These are phyloP conservation scores for Exophiala spinifera DNA, from an alignment of 2,329 filamentous ascomycete genomes.

Conservation along the genomic window DNA sequence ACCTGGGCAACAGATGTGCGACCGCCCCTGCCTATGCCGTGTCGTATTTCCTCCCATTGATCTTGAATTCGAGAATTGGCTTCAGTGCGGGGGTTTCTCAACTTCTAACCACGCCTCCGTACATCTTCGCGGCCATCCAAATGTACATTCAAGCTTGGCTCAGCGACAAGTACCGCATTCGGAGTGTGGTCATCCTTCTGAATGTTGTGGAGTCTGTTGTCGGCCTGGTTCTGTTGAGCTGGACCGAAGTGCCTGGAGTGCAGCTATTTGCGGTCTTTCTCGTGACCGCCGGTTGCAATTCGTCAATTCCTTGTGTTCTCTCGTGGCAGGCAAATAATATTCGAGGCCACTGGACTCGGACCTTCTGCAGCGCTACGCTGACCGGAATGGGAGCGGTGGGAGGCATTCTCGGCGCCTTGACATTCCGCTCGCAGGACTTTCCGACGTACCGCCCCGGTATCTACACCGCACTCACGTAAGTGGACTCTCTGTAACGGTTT, in stretches of 20 bases:
- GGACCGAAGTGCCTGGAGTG: conserved; percentile 31
- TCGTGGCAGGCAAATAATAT: conserved; percentile 10
- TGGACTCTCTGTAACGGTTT: too few species aligned
- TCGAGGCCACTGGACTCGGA: conserved; percentile 4
- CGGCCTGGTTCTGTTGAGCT: conserved; percentile 45
- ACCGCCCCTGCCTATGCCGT: conserved; percentile 73
- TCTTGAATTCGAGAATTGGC: conserved; percentile 59
- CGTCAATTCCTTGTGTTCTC: background rate
- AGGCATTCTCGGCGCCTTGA: conserved; percentile 69
- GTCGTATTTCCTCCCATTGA: conserved; percentile 68
- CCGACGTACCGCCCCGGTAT: too few species aligned
- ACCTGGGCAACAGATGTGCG: too few species aligned
- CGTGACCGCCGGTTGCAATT: background rate
- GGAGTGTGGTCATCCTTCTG: conserved; percentile 47
- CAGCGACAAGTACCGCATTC: conserved; percentile 62
- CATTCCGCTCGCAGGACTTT: conserved; percentile 54
- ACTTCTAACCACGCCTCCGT: conserved; percentile 69
- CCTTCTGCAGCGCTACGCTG: conserved; percentile 63
- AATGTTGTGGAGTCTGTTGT: conserved; percentile 57
- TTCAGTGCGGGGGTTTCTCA: conserved; percentile 64
- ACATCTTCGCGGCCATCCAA: conserved; percentile 48
- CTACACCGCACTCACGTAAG: too few species aligned
- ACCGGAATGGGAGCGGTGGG: conserved; percentile 74
- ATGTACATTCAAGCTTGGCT: conserved; percentile 47
- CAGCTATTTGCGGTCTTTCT: conserved; percentile 5